These are phyloP conservation scores for Aspergillus unguis DNA, from an alignment of 2,329 filamentous ascomycete species.

Conservation along the genomic window DNA sequence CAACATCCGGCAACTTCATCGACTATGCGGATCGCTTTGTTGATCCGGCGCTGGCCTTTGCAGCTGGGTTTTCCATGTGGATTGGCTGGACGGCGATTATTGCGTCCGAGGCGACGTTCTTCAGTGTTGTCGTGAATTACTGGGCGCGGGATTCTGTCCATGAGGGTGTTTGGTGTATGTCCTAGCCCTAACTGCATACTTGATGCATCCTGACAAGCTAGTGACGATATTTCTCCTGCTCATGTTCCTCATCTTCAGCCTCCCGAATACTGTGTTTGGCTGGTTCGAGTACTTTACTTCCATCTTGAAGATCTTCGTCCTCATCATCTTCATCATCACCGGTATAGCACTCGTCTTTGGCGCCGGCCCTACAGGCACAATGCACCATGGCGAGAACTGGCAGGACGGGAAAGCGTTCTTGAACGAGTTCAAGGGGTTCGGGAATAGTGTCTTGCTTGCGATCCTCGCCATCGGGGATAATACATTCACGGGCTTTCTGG, in stretches of 20 bases:
- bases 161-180: background rate
- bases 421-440: conserved; percentile 2
- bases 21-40: conserved; percentile 12
- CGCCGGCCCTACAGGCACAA: background rate
- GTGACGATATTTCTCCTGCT: conserved; percentile 4
- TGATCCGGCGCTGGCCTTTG: conserved; percentile 11
- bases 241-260: conserved; percentile 2
- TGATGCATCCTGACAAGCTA: background rate
- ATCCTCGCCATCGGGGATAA: conserved; percentile 6
- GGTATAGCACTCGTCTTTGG: conserved; percentile 1
- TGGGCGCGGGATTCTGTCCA: conserved; percentile 1
- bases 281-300: conserved; percentile 6
- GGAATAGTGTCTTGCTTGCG: background rate
- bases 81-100: conserved; percentile 9
- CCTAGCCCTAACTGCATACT: too few species aligned
- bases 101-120: conserved; percentile 1
- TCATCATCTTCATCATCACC: conserved; percentile 5
- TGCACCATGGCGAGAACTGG: conserved; percentile 3
- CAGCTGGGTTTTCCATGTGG: conserved; percentile 1
- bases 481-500: conserved; percentile 3
- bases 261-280: background rate
- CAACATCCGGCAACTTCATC: conserved; percentile 5
- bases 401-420: background rate
- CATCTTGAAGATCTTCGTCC: conserved; percentile 4
- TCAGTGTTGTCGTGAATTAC: conserved; percentile 2